These are phyloP conservation scores for Fusarium camptoceras DNA, from an alignment of 2,329 filamentous ascomycete species.

Conservation along the genomic window DNA sequence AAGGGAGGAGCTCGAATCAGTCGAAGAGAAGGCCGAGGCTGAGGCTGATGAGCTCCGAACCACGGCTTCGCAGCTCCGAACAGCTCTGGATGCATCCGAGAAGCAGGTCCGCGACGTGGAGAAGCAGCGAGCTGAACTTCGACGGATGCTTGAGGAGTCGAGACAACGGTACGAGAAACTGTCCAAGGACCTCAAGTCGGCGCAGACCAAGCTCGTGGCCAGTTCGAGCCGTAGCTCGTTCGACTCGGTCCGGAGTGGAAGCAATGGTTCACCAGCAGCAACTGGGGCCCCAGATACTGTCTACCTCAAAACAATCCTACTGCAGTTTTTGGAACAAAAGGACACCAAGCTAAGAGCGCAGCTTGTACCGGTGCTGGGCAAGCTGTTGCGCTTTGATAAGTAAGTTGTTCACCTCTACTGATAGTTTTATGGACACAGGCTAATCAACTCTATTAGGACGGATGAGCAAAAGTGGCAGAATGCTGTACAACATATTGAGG, in stretches of 20 bases:
- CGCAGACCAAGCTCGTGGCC: conserved; percentile 62
- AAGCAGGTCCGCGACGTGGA: conserved; percentile 85
- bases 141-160: conserved; percentile 81
- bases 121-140: conserved; percentile 81
- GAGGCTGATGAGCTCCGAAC: conserved; percentile 81
- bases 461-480: conserved; percentile 91
- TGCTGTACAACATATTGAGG: conserved; percentile 70
- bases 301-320: conserved; percentile 83
- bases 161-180: conserved; percentile 82
- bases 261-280: conserved; percentile 46
- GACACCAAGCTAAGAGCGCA: conserved; percentile 81
- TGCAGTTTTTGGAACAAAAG: conserved; percentile 85
- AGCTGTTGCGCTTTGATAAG: conserved; percentile 82
- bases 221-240: conserved; percentile 59
- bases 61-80: conserved; percentile 81
- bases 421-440: not conserved
- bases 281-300: conserved; percentile 60
- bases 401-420: conserved; percentile 56
- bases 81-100: conserved; percentile 88
- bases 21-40: conserved; percentile 74
- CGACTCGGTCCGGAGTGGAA: conserved; percentile 54
- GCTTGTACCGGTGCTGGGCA: conserved; percentile 80
- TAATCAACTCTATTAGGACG: conserved; percentile 49
- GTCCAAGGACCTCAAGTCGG: conserved; percentile 71
- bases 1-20: conserved; percentile 79